Conservation (phyloP, 225 moss, liverwort and hornwort genomes). For the Marchantia polymorpha region DNA sequence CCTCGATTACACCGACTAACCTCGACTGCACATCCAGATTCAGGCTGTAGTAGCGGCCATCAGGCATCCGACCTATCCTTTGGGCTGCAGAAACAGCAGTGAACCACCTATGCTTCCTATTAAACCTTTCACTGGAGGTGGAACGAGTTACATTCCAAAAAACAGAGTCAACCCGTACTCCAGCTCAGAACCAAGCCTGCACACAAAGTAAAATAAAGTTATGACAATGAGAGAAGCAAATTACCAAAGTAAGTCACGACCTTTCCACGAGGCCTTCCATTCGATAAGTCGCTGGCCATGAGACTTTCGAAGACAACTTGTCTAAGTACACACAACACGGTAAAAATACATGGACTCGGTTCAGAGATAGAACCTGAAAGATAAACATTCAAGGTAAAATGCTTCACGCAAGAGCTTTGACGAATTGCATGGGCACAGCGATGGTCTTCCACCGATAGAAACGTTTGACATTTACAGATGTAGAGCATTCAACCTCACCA, state of each 20-base stretch:
- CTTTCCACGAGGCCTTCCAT: background rate
- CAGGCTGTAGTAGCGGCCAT: background rate
- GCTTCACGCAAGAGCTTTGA: background rate
- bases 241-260: background rate
- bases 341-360: background rate
- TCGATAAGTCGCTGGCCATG: background rate
- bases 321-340: background rate
- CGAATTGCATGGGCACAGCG: background rate
- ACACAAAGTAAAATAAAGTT: background rate
- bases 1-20: background rate
- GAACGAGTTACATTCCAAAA: background rate
- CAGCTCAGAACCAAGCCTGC: background rate
- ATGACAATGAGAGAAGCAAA: background rate
- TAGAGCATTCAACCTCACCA: background rate
- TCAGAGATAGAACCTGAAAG: background rate
- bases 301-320: background rate
- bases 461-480: background rate
- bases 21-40: background rate
- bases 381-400: background rate
- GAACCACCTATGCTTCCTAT: background rate
- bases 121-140: background rate
- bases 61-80: background rate
- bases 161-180: background rate
- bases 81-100: background rate
- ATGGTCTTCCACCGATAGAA: background rate